Conservation (phyloP, 495 filamentous ascomycete genomes). For the Daldinia vernicosa region DNA sequence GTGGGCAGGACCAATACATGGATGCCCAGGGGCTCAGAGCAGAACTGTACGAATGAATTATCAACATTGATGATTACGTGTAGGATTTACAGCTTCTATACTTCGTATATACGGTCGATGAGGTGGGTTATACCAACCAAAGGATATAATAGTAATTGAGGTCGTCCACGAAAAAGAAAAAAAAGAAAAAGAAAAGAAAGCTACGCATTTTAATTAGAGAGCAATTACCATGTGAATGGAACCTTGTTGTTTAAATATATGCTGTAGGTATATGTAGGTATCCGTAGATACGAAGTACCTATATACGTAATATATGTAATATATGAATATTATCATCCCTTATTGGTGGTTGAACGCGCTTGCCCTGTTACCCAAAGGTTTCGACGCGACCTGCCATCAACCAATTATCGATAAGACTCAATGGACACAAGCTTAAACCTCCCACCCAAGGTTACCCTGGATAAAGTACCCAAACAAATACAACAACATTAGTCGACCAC, state of each 20-base stretch:
- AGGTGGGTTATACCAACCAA: too few species aligned
- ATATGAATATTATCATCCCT: neutral
- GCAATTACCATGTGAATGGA: too few species aligned
- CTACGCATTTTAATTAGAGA: too few species aligned
- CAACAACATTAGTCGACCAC: neutral
- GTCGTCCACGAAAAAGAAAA: too few species aligned
- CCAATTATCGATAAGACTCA: conserved; percentile 18
- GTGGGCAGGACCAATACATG: neutral
- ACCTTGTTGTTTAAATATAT: too few species aligned
- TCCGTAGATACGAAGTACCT: neutral
- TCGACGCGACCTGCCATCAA: conserved; percentile 1
- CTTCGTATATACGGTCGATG: too few species aligned
- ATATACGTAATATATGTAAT: too few species aligned
- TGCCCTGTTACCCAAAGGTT: neutral
- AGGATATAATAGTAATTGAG: too few species aligned
- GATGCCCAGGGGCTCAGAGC: neutral
- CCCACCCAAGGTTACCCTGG: conserved; percentile 4
- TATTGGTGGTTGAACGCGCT: conserved; percentile 11
- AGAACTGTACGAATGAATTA: neutral
- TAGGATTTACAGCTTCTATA: neutral
- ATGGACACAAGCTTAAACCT: conserved; percentile 20
- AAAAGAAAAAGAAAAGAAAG: too few species aligned
- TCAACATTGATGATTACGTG: neutral
- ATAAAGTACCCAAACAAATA: conserved; percentile 7
- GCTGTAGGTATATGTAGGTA: conserved; percentile 1